Percentiles rank a stretch among this genome's conserved stretches.
Conservation (phyloP, 257 asterid species). For the Cruciata laevipes region DNA sequence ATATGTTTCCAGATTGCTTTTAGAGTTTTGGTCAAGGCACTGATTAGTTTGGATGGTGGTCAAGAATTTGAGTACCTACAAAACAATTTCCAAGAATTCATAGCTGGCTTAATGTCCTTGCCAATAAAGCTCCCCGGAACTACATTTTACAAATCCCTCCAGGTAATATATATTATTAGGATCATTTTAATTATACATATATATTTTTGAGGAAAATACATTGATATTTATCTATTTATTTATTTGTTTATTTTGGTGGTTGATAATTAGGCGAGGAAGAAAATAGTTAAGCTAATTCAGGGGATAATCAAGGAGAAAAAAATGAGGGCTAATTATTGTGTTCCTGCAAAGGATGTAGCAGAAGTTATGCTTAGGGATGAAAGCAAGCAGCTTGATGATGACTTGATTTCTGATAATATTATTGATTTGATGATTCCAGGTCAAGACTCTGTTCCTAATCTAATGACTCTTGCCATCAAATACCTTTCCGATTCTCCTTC, state of each 20-base stretch:
- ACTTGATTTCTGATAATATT: conserved; percentile 68
- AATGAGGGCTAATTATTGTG: conserved; percentile 17
- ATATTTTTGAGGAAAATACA: too few relatives aligned
- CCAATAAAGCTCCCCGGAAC: conserved; percentile 83
- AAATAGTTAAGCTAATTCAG: conserved; percentile 57
- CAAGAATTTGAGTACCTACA: conserved; percentile 60
- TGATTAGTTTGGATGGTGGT: conserved; percentile 67
- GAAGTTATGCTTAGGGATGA: conserved; percentile 54
- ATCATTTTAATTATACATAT: too few relatives aligned
- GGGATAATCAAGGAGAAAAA: conserved; percentile 46
- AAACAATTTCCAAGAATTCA: conserved; percentile 78
- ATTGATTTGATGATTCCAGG: conserved; percentile 93
- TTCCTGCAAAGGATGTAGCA: conserved; percentile 46
- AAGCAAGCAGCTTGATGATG: conserved; percentile 55
- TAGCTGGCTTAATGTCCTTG: conserved; percentile 84
- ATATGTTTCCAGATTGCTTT: conserved; percentile 57
- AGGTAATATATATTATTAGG: too few relatives aligned
- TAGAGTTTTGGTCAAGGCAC: conserved; percentile 70
- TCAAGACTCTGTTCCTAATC: conserved; percentile 91
- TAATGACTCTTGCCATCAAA: conserved; percentile 73
- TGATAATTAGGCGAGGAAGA: conserved; percentile 57
- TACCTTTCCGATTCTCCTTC: conserved; percentile 71
- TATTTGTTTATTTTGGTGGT: neutral
- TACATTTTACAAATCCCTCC: conserved; percentile 68
- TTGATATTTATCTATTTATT: neutral